Evolutionary conservation across 257 asterid genomes (phyloP).

Genomic region (Leonotis leonurus): DNA sequence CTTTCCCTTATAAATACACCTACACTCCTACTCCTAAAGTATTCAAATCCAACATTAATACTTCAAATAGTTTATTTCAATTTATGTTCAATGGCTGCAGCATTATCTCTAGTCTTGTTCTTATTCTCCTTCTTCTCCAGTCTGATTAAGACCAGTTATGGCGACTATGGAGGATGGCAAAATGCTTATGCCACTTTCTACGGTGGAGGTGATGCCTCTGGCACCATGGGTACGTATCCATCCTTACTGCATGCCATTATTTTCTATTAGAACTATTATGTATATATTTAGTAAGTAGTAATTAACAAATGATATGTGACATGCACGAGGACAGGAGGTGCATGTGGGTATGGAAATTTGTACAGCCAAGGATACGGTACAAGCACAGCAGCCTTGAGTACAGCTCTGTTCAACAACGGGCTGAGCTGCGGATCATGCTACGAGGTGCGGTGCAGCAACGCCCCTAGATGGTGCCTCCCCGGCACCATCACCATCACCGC

Average conservation of each 20-base stretch:
- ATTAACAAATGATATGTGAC: too few relatives aligned
- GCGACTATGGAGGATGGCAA: constrained; percentile 42
- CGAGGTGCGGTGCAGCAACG: constrained; percentile 31
- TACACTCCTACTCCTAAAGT: neutral
- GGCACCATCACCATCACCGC: constrained; percentile 31
- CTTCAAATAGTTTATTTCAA: too few relatives aligned
- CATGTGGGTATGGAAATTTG: constrained; percentile 45
- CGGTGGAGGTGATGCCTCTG: constrained; percentile 62
- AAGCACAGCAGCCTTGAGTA: constrained; percentile 36
- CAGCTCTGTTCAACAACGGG: constrained; percentile 34
- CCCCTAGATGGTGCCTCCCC: constrained; percentile 20
- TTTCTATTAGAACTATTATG: too few relatives aligned
- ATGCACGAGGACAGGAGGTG: constrained; percentile 22
- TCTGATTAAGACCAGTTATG: neutral
- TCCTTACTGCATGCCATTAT: too few relatives aligned
- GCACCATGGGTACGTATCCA: constrained; percentile 43
- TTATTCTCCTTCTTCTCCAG: neutral
- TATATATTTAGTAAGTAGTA: too few relatives aligned
- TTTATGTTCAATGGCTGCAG: neutral
- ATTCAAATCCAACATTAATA: too few relatives aligned
- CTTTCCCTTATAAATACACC: neutral
- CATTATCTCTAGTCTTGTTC: neutral
- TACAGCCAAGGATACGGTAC: constrained; percentile 41
- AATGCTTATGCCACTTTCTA: constrained; percentile 63
- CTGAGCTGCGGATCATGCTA: constrained; percentile 36